Evolutionary conservation across 495 filamentous ascomycete species (phyloP).

Genomic region (Penicillium herquei): DNA sequence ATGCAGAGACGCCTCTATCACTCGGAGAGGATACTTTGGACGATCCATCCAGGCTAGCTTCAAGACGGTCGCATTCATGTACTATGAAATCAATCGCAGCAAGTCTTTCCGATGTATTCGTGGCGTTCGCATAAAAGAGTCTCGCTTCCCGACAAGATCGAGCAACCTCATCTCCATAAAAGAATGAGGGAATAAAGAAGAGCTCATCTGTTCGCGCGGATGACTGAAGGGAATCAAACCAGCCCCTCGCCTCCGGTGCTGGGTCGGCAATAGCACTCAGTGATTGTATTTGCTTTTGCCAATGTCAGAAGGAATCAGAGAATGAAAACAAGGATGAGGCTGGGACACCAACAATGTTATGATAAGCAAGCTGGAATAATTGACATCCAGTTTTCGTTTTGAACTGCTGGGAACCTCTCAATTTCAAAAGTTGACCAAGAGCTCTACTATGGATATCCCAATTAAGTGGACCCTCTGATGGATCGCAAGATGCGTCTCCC

Average conservation of each 20-base stretch:
- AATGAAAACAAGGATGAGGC: neutral
- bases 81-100: neutral
- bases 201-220: neutral
- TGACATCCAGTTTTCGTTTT: slow-evolving; percentile 3
- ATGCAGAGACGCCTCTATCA: neutral
- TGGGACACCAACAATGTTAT: neutral
- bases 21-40: neutral
- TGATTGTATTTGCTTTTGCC: slow-evolving; percentile 7
- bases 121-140: neutral
- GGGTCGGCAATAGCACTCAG: neutral
- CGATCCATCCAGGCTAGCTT: neutral
- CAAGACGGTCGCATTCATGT: neutral
- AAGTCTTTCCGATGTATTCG: neutral
- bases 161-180: slow-evolving; percentile 2
- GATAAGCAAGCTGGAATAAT: slow-evolving; percentile 5
- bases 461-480: neutral
- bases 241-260: neutral
- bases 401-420: slow-evolving; percentile 1
- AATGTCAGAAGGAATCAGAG: neutral
- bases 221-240: neutral
- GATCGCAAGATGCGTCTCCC: neutral
- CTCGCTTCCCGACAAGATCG: slow-evolving; percentile 1
- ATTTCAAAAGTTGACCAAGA: neutral
- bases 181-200: slow-evolving; percentile 2
- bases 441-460: slow-evolving; percentile 3